A percentile compares a stretch with the other conserved stretches of the same genome.
Conservation (phyloP, 306 rosid species). For the Astragalus membranaceus region DNA sequence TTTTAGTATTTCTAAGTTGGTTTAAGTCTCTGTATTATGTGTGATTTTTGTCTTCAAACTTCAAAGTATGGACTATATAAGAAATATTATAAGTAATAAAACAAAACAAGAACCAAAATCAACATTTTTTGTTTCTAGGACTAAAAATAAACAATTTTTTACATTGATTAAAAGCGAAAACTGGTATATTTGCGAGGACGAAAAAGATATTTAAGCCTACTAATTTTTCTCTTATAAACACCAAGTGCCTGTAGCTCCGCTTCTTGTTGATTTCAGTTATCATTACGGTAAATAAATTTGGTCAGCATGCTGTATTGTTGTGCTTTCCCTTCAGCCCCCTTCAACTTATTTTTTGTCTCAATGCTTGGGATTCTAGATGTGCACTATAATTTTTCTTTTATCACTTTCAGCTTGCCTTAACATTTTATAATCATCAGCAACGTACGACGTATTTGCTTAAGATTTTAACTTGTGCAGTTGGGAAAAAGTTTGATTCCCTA, state of each 20-base stretch:
- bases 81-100: too few relatives aligned
- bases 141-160: too few relatives aligned
- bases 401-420: not conserved
- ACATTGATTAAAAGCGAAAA: not conserved
- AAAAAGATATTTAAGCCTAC: not conserved
- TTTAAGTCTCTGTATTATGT: not conserved
- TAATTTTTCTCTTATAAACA: not conserved
- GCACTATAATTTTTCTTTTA: not conserved
- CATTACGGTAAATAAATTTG: not conserved
- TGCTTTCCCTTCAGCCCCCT: constrained; percentile 1
- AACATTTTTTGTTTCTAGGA: not conserved
- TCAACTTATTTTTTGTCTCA: not conserved
- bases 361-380: not conserved
- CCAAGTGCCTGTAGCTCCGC: constrained; percentile 1
- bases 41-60: too few relatives aligned
- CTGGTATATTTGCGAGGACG: not conserved
- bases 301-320: not conserved
- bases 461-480: not conserved
- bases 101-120: too few relatives aligned
- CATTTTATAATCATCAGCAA: not conserved
- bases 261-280: not conserved
- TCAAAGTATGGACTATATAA: not conserved
- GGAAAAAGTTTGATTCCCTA: not conserved
- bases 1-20: not conserved
- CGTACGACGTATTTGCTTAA: not conserved